Evolutionary conservation across 139 green algal species (phyloP).

Genomic region (Chlamydomonas applanata): DNA sequence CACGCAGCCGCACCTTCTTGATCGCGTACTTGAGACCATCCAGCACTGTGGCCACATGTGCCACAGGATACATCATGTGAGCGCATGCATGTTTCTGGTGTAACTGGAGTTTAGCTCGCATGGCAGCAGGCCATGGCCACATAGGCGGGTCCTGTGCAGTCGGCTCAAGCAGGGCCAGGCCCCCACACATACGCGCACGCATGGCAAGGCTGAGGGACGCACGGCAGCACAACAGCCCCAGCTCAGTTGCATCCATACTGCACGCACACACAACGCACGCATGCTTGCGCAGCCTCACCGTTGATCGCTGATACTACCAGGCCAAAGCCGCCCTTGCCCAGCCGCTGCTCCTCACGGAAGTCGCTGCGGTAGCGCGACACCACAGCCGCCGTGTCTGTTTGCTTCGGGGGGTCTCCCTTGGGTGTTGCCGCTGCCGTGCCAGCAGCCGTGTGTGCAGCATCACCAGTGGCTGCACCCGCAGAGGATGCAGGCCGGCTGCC

Average conservation of each 20-base stretch:
- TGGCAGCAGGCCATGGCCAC: no score
- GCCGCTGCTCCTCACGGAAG: conserved; percentile 66
- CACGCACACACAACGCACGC: background rate
- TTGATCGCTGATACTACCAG: conserved; percentile 85
- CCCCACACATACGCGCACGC: background rate
- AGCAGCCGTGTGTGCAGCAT: background rate
- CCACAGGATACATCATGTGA: background rate
- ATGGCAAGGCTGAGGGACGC: background rate
- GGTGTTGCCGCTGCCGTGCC: conserved; percentile 2
- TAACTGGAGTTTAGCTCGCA: no score
- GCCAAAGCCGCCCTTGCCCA: conserved; percentile 87
- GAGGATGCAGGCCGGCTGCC: background rate
- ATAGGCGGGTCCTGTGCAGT: no score
- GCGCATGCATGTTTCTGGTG: no score
- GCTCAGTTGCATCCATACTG: no score
- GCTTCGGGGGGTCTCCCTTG: no score
- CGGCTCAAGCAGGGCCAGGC: no score
- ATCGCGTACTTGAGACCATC: conserved; percentile 83
- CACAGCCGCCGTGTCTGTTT: background rate
- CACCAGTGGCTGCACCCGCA: background rate
- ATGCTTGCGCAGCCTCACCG: conserved; percentile 26
- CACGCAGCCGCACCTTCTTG: conserved; percentile 85
- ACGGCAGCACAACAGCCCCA: conserved; percentile 3
- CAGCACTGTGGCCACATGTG: conserved; percentile 26
- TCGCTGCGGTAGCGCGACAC: conserved; percentile 59